Evolutionary conservation across 2,329 filamentous ascomycete species (phyloP).

Genomic region (Hypoxylon rubiginosum): DNA sequence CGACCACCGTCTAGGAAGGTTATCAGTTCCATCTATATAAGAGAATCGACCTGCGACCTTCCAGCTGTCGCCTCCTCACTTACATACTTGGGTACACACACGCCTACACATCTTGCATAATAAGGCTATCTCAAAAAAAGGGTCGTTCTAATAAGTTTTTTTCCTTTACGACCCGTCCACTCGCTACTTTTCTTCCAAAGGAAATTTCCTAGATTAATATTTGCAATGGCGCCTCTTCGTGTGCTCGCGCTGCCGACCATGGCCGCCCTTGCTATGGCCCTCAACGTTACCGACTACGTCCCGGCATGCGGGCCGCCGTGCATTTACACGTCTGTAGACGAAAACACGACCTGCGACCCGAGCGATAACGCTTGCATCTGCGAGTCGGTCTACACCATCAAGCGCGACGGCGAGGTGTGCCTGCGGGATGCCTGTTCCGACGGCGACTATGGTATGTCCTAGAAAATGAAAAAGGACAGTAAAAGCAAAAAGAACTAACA

Average conservation of each 20-base stretch:
- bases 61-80: conserved; percentile 15
- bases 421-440: conserved; percentile 46
- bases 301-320: conserved; percentile 47
- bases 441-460: conserved; percentile 48
- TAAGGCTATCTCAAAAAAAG: conserved; percentile 20
- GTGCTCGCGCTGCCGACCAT: conserved; percentile 44
- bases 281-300: conserved; percentile 47
- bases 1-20: conserved; percentile 34
- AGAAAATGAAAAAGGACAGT: neutral
- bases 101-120: neutral
- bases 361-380: conserved; percentile 49
- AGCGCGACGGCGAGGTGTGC: conserved; percentile 49
- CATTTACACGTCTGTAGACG: conserved; percentile 42
- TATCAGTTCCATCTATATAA: conserved; percentile 32
- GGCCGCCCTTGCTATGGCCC: conserved; percentile 43
- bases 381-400: conserved; percentile 46
- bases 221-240: conserved; percentile 49
- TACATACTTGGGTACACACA: too few species aligned
- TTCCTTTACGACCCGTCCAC: conserved; percentile 31
- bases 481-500: neutral
- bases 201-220: conserved; percentile 16
- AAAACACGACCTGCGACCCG: conserved; percentile 46
- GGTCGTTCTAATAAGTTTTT: conserved; percentile 11
- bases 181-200: conserved; percentile 25
- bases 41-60: conserved; percentile 25